These are phyloP conservation scores for Colletotrichum higginsianum DNA, from an alignment of 2,329 filamentous ascomycete genomes.

Conservation along the genomic window DNA sequence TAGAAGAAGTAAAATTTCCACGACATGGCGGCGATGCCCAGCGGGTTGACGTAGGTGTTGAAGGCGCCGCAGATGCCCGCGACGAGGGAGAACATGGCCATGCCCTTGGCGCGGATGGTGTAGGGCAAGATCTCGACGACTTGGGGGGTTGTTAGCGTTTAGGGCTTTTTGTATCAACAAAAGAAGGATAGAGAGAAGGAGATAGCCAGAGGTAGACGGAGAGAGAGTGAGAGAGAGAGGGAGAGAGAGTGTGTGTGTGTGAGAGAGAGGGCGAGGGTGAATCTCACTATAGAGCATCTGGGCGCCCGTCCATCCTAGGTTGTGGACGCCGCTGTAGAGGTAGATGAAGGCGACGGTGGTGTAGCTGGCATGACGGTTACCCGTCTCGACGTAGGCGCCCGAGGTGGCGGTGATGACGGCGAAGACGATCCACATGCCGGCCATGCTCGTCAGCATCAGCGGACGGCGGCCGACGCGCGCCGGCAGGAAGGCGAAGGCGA, in stretches of 20 bases:
- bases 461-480: conserved; percentile 39
- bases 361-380: conserved; percentile 31
- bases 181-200: too few species aligned
- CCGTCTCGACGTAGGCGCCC: conserved; percentile 37
- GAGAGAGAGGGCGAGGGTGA: too few species aligned
- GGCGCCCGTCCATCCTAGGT: conserved; percentile 40
- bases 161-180: background rate
- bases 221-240: too few species aligned
- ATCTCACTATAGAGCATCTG: conserved; percentile 39
- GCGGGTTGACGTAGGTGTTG: conserved; percentile 63
- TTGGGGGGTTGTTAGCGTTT: conserved; percentile 4
- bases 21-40: conserved; percentile 63
- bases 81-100: conserved; percentile 49
- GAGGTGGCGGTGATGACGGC: conserved; percentile 33
- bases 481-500: conserved; percentile 36
- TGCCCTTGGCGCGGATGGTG: conserved; percentile 65
- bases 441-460: conserved; percentile 40
- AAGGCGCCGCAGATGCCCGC: conserved; percentile 44
- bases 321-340: conserved; percentile 40
- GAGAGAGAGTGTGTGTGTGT: too few species aligned
- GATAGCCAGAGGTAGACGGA: too few species aligned
- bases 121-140: conserved; percentile 67
- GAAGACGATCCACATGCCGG: conserved; percentile 39
- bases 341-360: conserved; percentile 38
- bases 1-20: conserved; percentile 74